Evolutionary conservation across 2,329 filamentous ascomycete genomes (phyloP).

Genomic region (Talaromyces sp.): DNA sequence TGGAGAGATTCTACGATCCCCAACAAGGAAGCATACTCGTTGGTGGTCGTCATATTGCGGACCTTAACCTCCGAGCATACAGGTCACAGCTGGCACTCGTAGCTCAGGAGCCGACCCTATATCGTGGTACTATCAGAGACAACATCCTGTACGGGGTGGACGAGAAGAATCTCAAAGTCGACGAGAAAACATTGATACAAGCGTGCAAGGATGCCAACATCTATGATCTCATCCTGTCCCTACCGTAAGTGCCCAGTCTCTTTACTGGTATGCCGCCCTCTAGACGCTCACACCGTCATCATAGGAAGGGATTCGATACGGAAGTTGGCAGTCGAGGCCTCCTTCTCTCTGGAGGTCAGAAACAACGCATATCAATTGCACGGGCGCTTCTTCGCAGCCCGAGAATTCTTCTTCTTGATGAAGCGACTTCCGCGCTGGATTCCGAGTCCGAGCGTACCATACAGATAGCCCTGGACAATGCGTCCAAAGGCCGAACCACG

Average conservation of each 20-base stretch:
- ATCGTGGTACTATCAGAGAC: constrained; percentile 78
- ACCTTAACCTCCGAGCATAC: constrained; percentile 61
- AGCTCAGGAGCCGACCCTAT: constrained; percentile 86
- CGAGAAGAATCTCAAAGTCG: constrained; percentile 42
- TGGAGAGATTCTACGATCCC: constrained; percentile 94
- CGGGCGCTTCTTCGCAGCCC: constrained; percentile 71
- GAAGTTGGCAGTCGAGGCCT: constrained; percentile 63
- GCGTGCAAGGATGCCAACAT: constrained; percentile 81
- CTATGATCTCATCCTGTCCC: constrained; percentile 72
- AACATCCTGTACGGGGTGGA: constrained; percentile 90
- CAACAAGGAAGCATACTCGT: constrained; percentile 74
- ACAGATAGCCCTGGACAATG: constrained; percentile 74
- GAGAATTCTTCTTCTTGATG: constrained; percentile 75
- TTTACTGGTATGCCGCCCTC: constrained; percentile 48
- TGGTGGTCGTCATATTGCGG: constrained; percentile 56
- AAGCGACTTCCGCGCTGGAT: constrained; percentile 80
- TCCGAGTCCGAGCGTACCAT: constrained; percentile 82
- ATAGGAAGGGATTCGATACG: constrained; percentile 63
- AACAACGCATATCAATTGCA: constrained; percentile 73
- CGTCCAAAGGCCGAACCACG: constrained; percentile 73
- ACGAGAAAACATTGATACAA: constrained; percentile 58
- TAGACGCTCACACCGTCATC: constrained; percentile 50
- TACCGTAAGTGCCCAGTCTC: constrained; percentile 51
- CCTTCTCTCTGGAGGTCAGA: constrained; percentile 76
- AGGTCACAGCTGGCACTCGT: constrained; percentile 89